Base-by-base conservation (phyloP, 2,329 filamentous ascomycete genomes). In the Neonectria magnoliae region DNA sequence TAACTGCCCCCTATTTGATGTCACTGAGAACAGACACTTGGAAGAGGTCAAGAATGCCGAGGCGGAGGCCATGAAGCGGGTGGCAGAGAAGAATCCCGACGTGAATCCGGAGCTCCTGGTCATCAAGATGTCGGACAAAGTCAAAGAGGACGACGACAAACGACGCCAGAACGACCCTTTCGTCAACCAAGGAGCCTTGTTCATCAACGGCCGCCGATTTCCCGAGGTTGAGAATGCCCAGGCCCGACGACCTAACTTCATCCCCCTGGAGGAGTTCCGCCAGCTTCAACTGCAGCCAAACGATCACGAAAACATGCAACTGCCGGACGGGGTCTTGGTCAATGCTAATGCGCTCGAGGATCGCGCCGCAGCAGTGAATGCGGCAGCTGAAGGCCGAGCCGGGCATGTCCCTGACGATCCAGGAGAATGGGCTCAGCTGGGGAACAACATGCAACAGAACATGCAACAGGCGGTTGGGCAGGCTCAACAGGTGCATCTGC, bases 1-100 rank as follows among this genome's bases (percentile, higher is more conserved):
- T 1, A 87, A 87, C 64, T 95, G 92, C 66, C 88, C 89, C 1
- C 80, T 94, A 0, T 92, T 91, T 69, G 92, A 94, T 53, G 83
- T 83, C 47, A 79, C 80, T 5, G 85, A 90, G 67, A 75, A 83
- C 47, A 85, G 89, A 4, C 90, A 94, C 68, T 80, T 88, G 25
- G 75, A 84, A 8, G 91, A 93, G 68, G 87, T 92, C 16, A 81
- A 82, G 18, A 81, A 80, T 18, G 92, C 91, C 1, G 88, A 91
- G 70, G 81, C 84, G 52, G 80, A 81, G 44, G 87, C 88, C 1
- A 83, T 87, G 22, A 81, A 84, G 47, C 84, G 85, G 71, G 79
- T 90, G 4, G 78, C 83, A 14, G 80, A 83, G 22, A 84, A 89
- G 33, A 85, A 93, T 66, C 90, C 91, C 0, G 81, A 85, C 4